Conservation (phyloP, 2,329 filamentous ascomycete genomes). For the Aureobasidium sp. region DNA sequence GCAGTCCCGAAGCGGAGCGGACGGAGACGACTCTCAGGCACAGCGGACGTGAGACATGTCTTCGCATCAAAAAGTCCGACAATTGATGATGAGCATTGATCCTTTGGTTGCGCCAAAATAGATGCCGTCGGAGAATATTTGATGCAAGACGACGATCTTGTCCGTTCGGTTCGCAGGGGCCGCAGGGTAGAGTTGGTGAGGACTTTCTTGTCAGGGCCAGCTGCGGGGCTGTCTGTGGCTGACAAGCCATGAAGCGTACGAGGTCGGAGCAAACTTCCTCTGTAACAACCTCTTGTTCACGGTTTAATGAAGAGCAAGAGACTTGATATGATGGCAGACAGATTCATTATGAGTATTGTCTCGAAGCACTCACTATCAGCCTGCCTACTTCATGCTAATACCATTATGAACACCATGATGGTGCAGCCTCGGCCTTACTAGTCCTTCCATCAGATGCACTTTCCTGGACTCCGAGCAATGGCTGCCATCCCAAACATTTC, state of each 20-base stretch:
- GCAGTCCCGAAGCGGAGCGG: conserved; percentile 11
- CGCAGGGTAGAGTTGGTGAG: conserved; percentile 4
- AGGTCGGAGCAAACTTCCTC: neutral
- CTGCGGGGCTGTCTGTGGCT: conserved; percentile 1
- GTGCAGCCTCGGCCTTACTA: conserved; percentile 2
- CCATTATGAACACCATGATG: conserved; percentile 10
- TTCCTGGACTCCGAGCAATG: conserved; percentile 13
- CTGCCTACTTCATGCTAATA: neutral
- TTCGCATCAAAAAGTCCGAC: conserved; percentile 4
- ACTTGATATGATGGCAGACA: neutral
- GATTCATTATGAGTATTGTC: neutral
- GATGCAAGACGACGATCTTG: conserved; percentile 13
- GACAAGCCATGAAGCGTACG: neutral
- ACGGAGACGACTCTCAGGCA: neutral
- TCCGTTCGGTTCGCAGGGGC: conserved; percentile 9
- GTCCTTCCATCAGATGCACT: conserved; percentile 1
- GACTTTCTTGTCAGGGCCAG: conserved; percentile 1
- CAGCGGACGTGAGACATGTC: conserved; percentile 9
- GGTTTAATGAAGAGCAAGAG: neutral
- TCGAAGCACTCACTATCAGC: neutral
- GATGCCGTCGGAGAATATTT: conserved; percentile 8
- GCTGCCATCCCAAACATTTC: neutral
- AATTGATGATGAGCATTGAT: conserved; percentile 11
- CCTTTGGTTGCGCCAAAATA: conserved; percentile 10
- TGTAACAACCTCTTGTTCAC: neutral